phyloP scores from a whole-genome alignment of 2,329 filamentous ascomycete genomes.

The Apiospora pterosperma region DNA sequence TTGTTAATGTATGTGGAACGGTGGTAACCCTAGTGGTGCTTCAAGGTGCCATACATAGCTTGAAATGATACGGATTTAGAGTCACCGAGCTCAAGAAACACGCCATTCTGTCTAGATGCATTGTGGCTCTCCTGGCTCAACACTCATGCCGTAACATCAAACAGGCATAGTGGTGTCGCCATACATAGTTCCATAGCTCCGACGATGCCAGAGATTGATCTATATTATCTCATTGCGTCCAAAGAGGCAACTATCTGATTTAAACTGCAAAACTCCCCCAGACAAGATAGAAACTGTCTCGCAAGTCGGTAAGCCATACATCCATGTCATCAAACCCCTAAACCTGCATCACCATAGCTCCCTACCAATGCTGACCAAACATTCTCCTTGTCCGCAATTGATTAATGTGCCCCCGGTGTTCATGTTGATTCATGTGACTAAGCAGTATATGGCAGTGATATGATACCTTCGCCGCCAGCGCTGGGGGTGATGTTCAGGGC shows the following conservation, averaged over 20 bases:
- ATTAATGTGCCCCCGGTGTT: not conserved
- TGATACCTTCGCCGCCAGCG: not conserved
- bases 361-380: not conserved
- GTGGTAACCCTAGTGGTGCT: too few species aligned
- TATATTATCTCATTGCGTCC: not conserved
- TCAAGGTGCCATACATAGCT: too few species aligned
- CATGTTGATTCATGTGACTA: not conserved
- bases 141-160: not conserved
- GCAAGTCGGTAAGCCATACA: not conserved
- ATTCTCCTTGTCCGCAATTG: not conserved
- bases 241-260: not conserved
- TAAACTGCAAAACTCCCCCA: not conserved
- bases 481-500: not conserved
- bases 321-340: not conserved
- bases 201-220: not conserved
- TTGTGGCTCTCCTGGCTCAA: not conserved
- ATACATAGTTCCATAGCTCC: not conserved
- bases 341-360: not conserved
- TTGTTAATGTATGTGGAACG: too few species aligned
- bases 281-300: not conserved
- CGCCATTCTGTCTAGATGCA: not conserved
- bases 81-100: not conserved
- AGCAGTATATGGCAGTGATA: not conserved
- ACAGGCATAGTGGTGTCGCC: not conserved
- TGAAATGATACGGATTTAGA: too few species aligned